These are phyloP conservation scores for Eugenia klotzschiana DNA, from an alignment of 441 rosid genomes.

Conservation along the genomic window DNA sequence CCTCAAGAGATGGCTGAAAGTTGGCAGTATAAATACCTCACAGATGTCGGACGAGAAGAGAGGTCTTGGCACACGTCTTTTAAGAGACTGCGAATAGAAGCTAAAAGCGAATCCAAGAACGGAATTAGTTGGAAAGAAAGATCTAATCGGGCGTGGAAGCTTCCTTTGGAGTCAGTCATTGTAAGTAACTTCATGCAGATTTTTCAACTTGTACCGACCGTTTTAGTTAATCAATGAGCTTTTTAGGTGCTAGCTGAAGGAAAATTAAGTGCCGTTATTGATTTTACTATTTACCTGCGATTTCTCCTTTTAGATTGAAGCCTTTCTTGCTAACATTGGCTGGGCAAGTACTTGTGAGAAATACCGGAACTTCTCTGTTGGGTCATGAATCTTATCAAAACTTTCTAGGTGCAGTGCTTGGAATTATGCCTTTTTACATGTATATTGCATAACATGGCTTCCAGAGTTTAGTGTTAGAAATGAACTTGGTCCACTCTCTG, in stretches of 20 bases:
- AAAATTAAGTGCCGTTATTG: neutral
- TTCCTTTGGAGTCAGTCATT: slow-evolving; percentile 60
- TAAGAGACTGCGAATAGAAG: slow-evolving; percentile 48
- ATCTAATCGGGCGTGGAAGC: slow-evolving; percentile 16
- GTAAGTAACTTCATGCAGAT: slow-evolving; percentile 26
- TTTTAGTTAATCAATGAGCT: neutral
- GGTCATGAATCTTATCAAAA: neutral
- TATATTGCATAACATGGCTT: neutral
- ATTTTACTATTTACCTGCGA: neutral
- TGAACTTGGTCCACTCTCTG: neutral
- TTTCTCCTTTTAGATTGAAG: neutral
- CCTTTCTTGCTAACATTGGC: neutral
- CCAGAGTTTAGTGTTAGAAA: neutral
- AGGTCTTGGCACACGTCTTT: slow-evolving; percentile 88
- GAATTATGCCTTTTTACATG: neutral
- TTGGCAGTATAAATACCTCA: slow-evolving; percentile 30
- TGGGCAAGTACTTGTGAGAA: neutral
- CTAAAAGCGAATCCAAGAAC: slow-evolving; percentile 40
- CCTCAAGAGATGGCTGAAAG: slow-evolving; percentile 51
- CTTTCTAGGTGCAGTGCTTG: neutral
- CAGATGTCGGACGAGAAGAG: slow-evolving; percentile 51
- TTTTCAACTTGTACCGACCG: neutral
- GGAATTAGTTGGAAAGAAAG: slow-evolving; percentile 22
- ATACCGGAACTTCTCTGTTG: neutral
- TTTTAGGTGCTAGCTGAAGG: neutral